phyloP scores from a whole-genome alignment of 768 basidiomycete species.

The Suillus brevipes region DNA sequence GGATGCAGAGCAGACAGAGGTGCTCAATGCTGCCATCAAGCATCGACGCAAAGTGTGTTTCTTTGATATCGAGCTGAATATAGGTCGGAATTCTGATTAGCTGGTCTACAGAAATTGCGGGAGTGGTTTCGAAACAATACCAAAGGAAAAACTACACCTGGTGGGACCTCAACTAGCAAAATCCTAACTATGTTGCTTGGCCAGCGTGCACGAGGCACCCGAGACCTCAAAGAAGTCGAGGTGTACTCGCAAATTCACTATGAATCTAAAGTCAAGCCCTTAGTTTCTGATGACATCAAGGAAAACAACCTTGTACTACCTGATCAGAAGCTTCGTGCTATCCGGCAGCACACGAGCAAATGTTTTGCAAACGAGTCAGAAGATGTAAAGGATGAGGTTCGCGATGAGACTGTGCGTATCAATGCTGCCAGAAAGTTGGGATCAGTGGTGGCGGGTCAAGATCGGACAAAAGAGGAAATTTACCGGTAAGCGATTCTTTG shows the following conservation, averaged over 20 bases:
- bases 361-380: not conserved
- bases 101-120: not conserved
- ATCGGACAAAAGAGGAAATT: not conserved
- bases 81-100: not conserved
- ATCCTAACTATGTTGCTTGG: not conserved
- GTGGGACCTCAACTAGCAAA: not conserved
- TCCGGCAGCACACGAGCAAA: not conserved
- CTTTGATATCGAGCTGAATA: not conserved
- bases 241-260: conserved; percentile 3
- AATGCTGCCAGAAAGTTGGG: not conserved
- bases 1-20: not conserved
- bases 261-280: not conserved
- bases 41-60: not conserved
- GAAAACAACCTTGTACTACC: not conserved
- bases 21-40: not conserved
- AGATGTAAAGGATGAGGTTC: not conserved
- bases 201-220: not conserved
- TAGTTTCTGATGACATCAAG: not conserved
- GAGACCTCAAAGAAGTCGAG: not conserved
- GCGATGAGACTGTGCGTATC: not conserved
- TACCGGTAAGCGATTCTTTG: not conserved
- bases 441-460: not conserved
- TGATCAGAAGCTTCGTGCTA: not conserved
- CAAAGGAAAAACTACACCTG: not conserved
- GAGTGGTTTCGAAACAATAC: not conserved